Evolutionary conservation across 345 rosid species (phyloP).

Genomic region (Eucalyptus pauciflora): DNA sequence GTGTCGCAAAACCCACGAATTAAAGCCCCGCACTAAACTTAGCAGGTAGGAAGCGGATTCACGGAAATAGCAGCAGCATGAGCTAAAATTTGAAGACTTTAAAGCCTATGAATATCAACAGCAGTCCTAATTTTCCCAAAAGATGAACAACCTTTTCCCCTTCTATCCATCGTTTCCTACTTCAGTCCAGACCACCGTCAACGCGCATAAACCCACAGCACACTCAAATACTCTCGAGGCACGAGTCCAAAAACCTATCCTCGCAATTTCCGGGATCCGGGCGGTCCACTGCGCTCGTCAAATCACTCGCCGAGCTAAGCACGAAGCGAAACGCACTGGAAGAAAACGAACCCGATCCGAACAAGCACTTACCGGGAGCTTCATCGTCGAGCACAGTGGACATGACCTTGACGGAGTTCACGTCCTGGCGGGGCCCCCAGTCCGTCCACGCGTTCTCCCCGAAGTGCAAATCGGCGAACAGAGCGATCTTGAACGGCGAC

Average conservation of each 20-base stretch:
- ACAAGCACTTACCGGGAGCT: conserved; percentile 27
- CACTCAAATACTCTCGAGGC: background rate
- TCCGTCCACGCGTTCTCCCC: conserved; percentile 73
- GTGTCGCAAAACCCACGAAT: background rate
- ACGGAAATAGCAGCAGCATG: background rate
- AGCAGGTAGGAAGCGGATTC: background rate
- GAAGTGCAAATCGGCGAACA: conserved; percentile 77
- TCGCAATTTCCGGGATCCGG: background rate
- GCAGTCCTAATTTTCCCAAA: background rate
- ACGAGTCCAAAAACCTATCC: background rate
- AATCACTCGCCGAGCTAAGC: background rate
- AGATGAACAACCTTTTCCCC: background rate
- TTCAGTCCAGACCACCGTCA: background rate
- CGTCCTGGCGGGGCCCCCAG: conserved; percentile 70
- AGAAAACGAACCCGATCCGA: background rate
- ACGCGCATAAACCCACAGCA: background rate
- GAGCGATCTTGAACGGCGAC: conserved; percentile 38
- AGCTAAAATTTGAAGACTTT: background rate
- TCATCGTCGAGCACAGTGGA: conserved; percentile 51
- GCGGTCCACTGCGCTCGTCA: background rate
- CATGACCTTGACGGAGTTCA: conserved; percentile 46
- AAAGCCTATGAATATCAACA: background rate
- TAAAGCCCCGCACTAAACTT: background rate
- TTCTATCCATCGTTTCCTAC: background rate
- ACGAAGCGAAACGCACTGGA: background rate